Percentiles rank a stretch among this genome's conserved stretches.
Conservation (phyloP, 345 rosid genomes). For the Theobroma cacao region DNA sequence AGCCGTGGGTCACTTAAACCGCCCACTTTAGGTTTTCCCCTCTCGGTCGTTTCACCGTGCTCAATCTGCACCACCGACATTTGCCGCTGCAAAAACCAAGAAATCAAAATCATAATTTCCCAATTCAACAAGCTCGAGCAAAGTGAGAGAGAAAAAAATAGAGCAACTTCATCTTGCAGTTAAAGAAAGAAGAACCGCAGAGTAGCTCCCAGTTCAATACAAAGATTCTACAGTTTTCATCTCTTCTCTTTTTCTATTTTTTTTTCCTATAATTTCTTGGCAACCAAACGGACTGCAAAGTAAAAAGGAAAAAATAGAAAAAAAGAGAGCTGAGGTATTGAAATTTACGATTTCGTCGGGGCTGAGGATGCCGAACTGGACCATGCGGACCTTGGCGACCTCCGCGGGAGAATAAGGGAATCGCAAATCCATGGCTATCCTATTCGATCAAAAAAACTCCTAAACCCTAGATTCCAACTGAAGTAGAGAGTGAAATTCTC, state of each 20-base stretch:
- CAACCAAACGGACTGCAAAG: constrained; percentile 15
- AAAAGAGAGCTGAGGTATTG: constrained; percentile 11
- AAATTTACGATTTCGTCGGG: constrained; percentile 89
- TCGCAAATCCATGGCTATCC: constrained; percentile 52
- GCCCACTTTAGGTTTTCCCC: constrained; percentile 81
- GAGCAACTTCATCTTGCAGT: not conserved
- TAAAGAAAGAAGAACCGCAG: not conserved
- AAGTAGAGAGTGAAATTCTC: not conserved
- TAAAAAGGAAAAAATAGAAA: not conserved
- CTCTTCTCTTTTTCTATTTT: not conserved
- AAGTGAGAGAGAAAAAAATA: not conserved
- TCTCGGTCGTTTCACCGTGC: constrained; percentile 85
- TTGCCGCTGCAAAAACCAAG: constrained; percentile 66
- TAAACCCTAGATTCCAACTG: not conserved
- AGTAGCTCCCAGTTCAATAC: not conserved
- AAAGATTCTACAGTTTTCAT: not conserved
- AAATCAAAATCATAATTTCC: not conserved
- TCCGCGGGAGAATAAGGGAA: constrained; percentile 93
- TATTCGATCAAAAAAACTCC: not conserved
- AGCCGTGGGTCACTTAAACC: constrained; percentile 86
- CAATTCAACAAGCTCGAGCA: constrained; percentile 8
- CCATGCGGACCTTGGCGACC: constrained; percentile 82
- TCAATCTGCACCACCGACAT: constrained; percentile 91
- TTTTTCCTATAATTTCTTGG: not conserved
- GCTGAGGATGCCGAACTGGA: constrained; percentile 93